A percentile compares a stretch with the other conserved stretches of the same genome.
These are phyloP conservation scores for Alternaria brassicae DNA, from an alignment of 2,329 filamentous ascomycete genomes.

Conservation along the genomic window DNA sequence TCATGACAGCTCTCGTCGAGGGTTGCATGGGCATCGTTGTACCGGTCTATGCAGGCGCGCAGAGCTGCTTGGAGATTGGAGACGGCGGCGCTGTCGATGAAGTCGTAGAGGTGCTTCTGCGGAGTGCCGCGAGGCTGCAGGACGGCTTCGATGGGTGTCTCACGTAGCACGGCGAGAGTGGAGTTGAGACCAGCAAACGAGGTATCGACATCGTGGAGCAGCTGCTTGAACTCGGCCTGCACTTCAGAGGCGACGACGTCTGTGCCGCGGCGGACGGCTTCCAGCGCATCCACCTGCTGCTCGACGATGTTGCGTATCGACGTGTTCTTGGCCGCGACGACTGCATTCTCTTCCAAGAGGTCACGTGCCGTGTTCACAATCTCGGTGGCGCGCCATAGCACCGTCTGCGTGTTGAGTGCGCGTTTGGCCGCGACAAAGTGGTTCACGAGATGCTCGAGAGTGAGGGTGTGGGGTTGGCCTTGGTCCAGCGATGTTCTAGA, in stretches of 20 bases:
- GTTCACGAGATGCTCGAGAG: constrained; percentile 78
- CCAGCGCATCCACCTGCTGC: constrained; percentile 54
- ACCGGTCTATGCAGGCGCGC: constrained; percentile 73
- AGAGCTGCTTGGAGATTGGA: constrained; percentile 69
- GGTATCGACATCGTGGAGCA: constrained; percentile 70
- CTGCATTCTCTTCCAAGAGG: constrained; percentile 78
- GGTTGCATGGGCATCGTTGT: constrained; percentile 71
- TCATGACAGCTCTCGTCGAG: constrained; percentile 63
- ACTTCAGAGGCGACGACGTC: constrained; percentile 52
- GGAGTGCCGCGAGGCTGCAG: constrained; percentile 62
- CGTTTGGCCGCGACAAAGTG: constrained; percentile 88
- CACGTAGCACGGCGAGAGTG: constrained; percentile 70
- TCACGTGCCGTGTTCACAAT: constrained; percentile 78
- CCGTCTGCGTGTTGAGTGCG: constrained; percentile 81
- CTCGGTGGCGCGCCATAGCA: constrained; percentile 85
- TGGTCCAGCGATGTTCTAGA: constrained; percentile 33
- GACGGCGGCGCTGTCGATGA: constrained; percentile 76
- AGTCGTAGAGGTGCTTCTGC: constrained; percentile 72
- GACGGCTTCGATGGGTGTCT: constrained; percentile 68
- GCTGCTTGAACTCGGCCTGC: constrained; percentile 57
- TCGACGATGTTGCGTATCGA: constrained; percentile 53
- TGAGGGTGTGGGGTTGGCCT: constrained; percentile 47
- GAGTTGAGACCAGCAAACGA: constrained; percentile 69
- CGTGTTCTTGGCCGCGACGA: constrained; percentile 65
- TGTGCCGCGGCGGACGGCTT: constrained; percentile 54